A percentile compares a stretch with the other conserved stretches of the same genome.
phyloP scores from a whole-genome alignment of 2,329 filamentous ascomycete species.

The Penicillium concentricum region DNA sequence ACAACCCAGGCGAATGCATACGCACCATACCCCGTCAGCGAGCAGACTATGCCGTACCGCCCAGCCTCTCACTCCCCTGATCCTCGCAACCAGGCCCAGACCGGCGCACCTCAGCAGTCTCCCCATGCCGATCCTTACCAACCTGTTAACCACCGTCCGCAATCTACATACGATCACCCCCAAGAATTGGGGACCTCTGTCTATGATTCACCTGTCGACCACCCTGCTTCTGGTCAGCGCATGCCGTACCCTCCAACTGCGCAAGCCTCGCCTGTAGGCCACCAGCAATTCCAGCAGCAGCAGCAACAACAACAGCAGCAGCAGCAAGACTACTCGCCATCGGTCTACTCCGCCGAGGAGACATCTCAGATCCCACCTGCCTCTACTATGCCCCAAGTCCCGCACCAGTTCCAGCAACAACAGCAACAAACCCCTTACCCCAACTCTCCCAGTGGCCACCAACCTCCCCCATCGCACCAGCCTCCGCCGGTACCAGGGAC shows the following conservation, averaged over 20 bases:
- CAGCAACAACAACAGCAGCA: slow-evolving; percentile 29
- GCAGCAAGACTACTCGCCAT: slow-evolving; percentile 41
- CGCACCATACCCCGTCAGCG: slow-evolving; percentile 63
- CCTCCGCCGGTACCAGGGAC: slow-evolving; percentile 37
- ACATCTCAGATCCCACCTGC: slow-evolving; percentile 20
- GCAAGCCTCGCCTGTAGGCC: slow-evolving; percentile 26
- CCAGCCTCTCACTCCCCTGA: slow-evolving; percentile 43
- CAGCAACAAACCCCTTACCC: slow-evolving; percentile 36
- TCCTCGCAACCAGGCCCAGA: slow-evolving; percentile 36
- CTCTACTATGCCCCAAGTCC: slow-evolving; percentile 14
- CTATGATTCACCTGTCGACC: slow-evolving; percentile 69
- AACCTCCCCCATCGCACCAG: slow-evolving; percentile 34
- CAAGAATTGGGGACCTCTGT: slow-evolving; percentile 76
- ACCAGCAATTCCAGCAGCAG: slow-evolving; percentile 35
- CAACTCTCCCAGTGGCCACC: slow-evolving; percentile 28
- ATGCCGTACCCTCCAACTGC: slow-evolving; percentile 33
- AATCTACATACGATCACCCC: slow-evolving; percentile 68
- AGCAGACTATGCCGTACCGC: slow-evolving; percentile 46
- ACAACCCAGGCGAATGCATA: slow-evolving; percentile 49
- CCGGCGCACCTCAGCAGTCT: slow-evolving; percentile 46
- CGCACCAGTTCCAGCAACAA: slow-evolving; percentile 23
- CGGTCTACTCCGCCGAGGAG: slow-evolving; percentile 41
- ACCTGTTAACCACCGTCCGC: slow-evolving; percentile 54
- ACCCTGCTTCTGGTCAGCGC: slow-evolving; percentile 27
- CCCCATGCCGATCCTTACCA: slow-evolving; percentile 50